Base-by-base conservation (phyloP, 345 rosid genomes). In the Litchi chinensis region DNA sequence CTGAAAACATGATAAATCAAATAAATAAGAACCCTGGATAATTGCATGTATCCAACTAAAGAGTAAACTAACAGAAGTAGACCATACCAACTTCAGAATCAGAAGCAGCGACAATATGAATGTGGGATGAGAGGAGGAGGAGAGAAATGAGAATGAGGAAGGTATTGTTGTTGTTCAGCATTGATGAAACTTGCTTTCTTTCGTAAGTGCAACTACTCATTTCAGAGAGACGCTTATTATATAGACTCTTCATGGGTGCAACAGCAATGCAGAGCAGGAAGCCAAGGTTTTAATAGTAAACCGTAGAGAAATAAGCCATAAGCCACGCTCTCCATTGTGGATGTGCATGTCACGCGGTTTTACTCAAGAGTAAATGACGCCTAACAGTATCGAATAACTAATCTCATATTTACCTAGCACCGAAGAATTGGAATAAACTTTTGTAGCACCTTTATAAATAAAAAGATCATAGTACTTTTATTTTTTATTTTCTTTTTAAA, bases 31-130 rank as follows among this genome's bases (percentile, higher is more conserved):
- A 50, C 18, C 56, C 9, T 10, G 18, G 11, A 37, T 0, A 16
- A 52, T 16, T 28, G 39, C 18, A 57, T 3, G 11, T 11, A 10
- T 5, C 3, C 65, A 72, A 3, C 2, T 8, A 8, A 1, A 16
- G 0, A 5, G 19, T 15, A 74, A 64, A 15, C 1, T 19, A 54
- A 62, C 12, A n/a, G 44, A 73, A 41, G 41, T 12, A 26, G 59
- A 82, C 12, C 82, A 69, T 83, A 86, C 87, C 89, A 69, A 39
- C 77, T 83, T 86, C 86, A 77, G 76, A 41, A 19, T 52, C 21
- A 68, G 74, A 72, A 71, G 85, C 83, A 28, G 68, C 32, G 78
- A 77, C 37, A 32, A 75, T 32, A 54, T 16, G 6, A 67, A 43
- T 26, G 40, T 37, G 21, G 46, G 75, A 76, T 10, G 76, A 43